A percentile compares a stretch with the other conserved stretches of the same genome.
These are phyloP conservation scores for Linum lewisii DNA, from an alignment of 345 rosid genomes.

Conservation along the genomic window DNA sequence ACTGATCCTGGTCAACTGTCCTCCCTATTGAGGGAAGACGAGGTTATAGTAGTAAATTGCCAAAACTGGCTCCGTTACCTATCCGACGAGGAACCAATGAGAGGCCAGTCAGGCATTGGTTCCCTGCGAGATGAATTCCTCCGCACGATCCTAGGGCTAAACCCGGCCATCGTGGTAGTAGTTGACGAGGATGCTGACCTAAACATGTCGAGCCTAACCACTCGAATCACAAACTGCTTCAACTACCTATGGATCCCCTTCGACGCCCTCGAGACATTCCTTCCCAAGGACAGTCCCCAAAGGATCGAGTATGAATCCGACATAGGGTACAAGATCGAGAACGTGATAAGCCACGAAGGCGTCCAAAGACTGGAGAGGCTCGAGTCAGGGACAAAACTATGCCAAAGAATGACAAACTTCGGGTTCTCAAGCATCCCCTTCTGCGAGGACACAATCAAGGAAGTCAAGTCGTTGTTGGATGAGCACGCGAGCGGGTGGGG, in stretches of 20 bases:
- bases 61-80: constrained; percentile 61
- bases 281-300: constrained; percentile 49
- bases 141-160: constrained; percentile 30
- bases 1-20: constrained; percentile 12
- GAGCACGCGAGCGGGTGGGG: constrained; percentile 76
- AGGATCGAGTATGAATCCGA: constrained; percentile 58
- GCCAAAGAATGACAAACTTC: constrained; percentile 40
- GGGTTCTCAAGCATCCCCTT: constrained; percentile 37
- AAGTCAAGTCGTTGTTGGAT: constrained; percentile 45
- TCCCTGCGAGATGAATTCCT: constrained; percentile 37
- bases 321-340: constrained; percentile 51
- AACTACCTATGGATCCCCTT: constrained; percentile 72
- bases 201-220: constrained; percentile 33
- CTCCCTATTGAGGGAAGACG: constrained; percentile 29
- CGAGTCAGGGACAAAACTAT: constrained; percentile 34
- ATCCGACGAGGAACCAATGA: constrained; percentile 29
- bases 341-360: constrained; percentile 45
- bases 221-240: constrained; percentile 49
- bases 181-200: constrained; percentile 62
- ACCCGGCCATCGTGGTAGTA: constrained; percentile 32
- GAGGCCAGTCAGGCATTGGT: constrained; percentile 1
- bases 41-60: constrained; percentile 52
- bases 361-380: constrained; percentile 41
- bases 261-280: constrained; percentile 59
- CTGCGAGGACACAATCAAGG: constrained; percentile 42